phyloP scores from a whole-genome alignment of 148 eudicot genomes.

The Cornus florida region DNA sequence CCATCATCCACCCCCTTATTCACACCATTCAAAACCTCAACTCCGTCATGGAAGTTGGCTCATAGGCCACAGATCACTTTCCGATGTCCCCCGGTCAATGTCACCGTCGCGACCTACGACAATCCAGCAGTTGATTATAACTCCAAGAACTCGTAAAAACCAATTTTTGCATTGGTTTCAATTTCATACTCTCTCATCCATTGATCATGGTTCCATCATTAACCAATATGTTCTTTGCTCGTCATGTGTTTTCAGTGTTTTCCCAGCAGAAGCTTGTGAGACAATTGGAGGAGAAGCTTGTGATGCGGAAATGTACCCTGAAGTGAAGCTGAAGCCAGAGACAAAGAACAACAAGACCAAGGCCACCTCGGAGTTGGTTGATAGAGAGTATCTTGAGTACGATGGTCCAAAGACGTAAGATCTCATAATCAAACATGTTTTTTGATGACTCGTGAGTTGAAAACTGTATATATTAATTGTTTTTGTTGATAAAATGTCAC shows the following conservation, averaged over 20 bases:
- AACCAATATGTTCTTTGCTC: too few relatives aligned
- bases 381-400: constrained; percentile 65
- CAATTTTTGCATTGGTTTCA: not conserved
- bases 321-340: constrained; percentile 40
- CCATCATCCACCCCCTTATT: constrained; percentile 24
- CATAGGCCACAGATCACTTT: not conserved
- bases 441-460: not conserved
- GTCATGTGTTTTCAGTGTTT: constrained; percentile 36
- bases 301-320: constrained; percentile 48
- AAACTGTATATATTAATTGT: not conserved
- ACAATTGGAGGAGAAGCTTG: constrained; percentile 61
- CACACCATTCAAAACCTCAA: constrained; percentile 2
- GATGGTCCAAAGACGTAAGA: constrained; percentile 44
- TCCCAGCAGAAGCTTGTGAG: constrained; percentile 80
- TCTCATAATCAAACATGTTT: not conserved
- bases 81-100: constrained; percentile 21
- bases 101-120: constrained; percentile 20
- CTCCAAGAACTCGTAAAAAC: constrained; percentile 49
- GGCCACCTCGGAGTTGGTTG: constrained; percentile 24
- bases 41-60: constrained; percentile 3
- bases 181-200: not conserved
- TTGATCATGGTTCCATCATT: too few relatives aligned
- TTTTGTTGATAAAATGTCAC: constrained; percentile 12
- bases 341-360: constrained; percentile 4
- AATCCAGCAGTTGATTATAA: constrained; percentile 47